Base-by-base conservation (phyloP, 805 yeast genomes). In the Candida michaelii region DNA sequence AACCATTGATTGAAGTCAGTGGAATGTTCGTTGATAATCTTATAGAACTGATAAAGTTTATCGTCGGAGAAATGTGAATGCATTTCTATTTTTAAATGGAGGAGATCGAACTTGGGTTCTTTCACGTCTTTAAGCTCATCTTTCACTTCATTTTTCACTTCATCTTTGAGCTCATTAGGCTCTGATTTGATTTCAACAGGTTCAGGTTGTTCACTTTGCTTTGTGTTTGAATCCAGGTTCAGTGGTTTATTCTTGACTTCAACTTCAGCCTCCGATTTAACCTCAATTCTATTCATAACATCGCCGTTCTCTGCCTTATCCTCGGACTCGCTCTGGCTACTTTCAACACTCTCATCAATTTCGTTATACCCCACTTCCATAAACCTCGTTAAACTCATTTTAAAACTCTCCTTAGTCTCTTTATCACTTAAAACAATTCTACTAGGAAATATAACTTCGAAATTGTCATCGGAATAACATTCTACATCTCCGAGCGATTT, bases 1-100 rank as follows among this genome's bases (percentile, higher is more conserved):
- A 73, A 47, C 91, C 91, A 85, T 6, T 66, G 66, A 5, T 60
- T 60, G 19, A 75, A 76, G 24, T 76, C 71, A 18, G 70, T 62
- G 0, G 79, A 69, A 31, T 72, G 72, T 8, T 63, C 62, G 2
- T 56, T 50, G 23, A 82, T 54, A 2, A 63, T 52, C 30, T 62
- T 65, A 11, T 63, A 59, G 29, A 70, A 59, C 2, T 51, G 50
- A 31, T 60, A 60, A 40, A 85, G 59, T 37, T 69, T 71, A 1
- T 79, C 83, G 56, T 83, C 88, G 0, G 80, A 65, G 42, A 71
- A 66, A 43, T 61, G 73, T 1, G 69, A 48, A 39, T 79, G 78
- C 24, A 82, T 45, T 41, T 75, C 79, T 16, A 71, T 50, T 17
- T 61, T 64, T 27, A 51, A 37, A 42, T 11, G 6, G n/a, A 25